These are phyloP conservation scores for Suillus variegatus DNA, from an alignment of 768 basidiomycete species.

Conservation along the genomic window DNA sequence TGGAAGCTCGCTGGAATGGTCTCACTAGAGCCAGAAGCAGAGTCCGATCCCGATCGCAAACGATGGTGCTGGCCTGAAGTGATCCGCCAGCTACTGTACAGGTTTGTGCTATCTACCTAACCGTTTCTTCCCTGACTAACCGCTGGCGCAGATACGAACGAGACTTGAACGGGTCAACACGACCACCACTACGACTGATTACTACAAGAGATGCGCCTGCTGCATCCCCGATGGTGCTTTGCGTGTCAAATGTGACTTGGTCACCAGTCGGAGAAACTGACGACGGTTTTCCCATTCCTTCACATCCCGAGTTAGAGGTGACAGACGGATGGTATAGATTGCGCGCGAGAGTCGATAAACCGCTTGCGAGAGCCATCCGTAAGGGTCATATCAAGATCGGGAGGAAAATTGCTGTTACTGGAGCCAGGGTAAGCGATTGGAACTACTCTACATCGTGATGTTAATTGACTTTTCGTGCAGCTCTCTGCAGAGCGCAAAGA, in stretches of 20 bases:
- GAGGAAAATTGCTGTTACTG: slow-evolving; percentile 78
- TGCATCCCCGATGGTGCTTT: slow-evolving; percentile 79
- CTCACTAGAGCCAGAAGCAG: slow-evolving; percentile 65
- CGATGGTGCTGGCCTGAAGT: slow-evolving; percentile 87
- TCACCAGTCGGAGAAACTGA: slow-evolving; percentile 38
- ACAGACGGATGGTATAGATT: slow-evolving; percentile 98
- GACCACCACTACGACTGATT: slow-evolving; percentile 81
- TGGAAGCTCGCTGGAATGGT: slow-evolving; percentile 96
- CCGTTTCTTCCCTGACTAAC: background rate
- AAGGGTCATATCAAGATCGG: slow-evolving; percentile 72
- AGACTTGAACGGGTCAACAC: slow-evolving; percentile 74
- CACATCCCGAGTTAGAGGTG: slow-evolving; percentile 74
- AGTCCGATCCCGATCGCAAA: slow-evolving; percentile 43
- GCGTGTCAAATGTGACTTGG: slow-evolving; percentile 75
- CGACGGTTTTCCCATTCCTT: slow-evolving; percentile 37
- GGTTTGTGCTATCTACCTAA: slow-evolving; percentile 47
- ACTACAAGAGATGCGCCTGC: slow-evolving; percentile 83
- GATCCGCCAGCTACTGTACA: slow-evolving; percentile 79
- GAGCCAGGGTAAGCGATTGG: slow-evolving; percentile 64
- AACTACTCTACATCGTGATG: background rate
- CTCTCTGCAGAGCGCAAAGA: slow-evolving; percentile 72
- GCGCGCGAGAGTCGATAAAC: slow-evolving; percentile 71
- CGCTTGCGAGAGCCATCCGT: slow-evolving; percentile 68
- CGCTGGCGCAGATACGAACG: slow-evolving; percentile 73
- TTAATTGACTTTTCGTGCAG: slow-evolving; percentile 37